Conservation (phyloP, 1,284 basidiomycete species). For the Boletellus deceptivus region DNA sequence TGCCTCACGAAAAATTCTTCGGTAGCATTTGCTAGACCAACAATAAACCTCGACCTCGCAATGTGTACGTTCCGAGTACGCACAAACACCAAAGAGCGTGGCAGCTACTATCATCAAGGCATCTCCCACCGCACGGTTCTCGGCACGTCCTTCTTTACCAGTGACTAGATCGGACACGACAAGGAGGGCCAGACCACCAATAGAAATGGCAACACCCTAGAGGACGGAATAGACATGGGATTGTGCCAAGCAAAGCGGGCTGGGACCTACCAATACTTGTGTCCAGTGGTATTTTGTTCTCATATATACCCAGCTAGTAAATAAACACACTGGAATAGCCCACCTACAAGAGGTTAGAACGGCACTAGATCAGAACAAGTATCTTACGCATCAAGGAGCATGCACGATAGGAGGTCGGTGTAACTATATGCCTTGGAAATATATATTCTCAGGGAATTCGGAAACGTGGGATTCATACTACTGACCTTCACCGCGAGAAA, state of each 20-base stretch:
- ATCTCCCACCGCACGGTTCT: constrained; percentile 69
- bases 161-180: constrained; percentile 70
- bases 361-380: background rate
- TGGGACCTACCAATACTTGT: constrained; percentile 58
- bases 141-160: constrained; percentile 62
- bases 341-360: constrained; percentile 44
- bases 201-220: constrained; percentile 70
- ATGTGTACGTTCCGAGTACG: constrained; percentile 27
- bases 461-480: background rate
- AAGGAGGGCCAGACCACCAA: constrained; percentile 72
- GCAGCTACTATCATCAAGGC: constrained; percentile 82
- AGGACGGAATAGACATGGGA: background rate
- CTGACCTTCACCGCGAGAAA: constrained; percentile 74
- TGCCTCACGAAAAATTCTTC: constrained; percentile 83
- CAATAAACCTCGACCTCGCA: background rate
- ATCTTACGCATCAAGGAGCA: constrained; percentile 80
- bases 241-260: background rate
- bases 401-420: constrained; percentile 81
- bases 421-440: constrained; percentile 69
- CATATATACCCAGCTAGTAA: constrained; percentile 79
- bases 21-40: constrained; percentile 67
- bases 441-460: background rate
- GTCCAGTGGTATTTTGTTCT: constrained; percentile 78
- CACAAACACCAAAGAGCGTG: constrained; percentile 80
- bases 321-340: constrained; percentile 83